Conservation (phyloP, 176 grass and related monocot species). For the Aegilops umbellulata region DNA sequence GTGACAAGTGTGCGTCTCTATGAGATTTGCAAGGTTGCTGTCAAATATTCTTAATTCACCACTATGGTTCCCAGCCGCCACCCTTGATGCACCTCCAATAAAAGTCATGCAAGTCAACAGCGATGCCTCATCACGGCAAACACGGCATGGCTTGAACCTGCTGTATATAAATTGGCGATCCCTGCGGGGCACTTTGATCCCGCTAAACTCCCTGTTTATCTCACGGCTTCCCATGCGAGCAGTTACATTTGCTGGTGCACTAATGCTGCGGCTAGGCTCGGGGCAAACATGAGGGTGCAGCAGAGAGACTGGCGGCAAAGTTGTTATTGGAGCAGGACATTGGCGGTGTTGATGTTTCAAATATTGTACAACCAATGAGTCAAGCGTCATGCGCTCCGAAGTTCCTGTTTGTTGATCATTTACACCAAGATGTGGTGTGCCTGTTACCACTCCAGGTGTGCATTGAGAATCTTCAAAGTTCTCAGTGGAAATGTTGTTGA, state of each 20-base stretch:
- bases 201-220: conserved; percentile 79
- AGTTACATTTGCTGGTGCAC: conserved; percentile 78
- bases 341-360: conserved; percentile 97
- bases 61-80: conserved; percentile 71
- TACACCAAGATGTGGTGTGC: conserved; percentile 28
- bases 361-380: conserved; percentile 91
- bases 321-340: conserved; percentile 94
- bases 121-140: conserved; percentile 73
- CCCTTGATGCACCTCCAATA: conserved; percentile 72
- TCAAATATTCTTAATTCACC: conserved; percentile 95
- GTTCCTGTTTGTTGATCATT: conserved; percentile 62
- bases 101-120: conserved; percentile 94
- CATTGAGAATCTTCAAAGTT: conserved; percentile 67
- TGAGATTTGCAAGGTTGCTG: conserved; percentile 68
- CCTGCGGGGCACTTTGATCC: conserved; percentile 66
- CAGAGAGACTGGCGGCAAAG: conserved; percentile 88
- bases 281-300: conserved; percentile 92
- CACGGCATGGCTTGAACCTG: conserved; percentile 85
- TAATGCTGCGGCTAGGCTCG: conserved; percentile 74
- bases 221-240: conserved; percentile 76
- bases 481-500: conserved; percentile 51
- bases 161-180: conserved; percentile 98
- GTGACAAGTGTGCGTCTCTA: conserved; percentile 73
- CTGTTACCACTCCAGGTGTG: conserved; percentile 52
- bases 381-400: conserved; percentile 79